phyloP scores from a whole-genome alignment of 140 eudicot species.

The Erigeron philadelphicus region DNA sequence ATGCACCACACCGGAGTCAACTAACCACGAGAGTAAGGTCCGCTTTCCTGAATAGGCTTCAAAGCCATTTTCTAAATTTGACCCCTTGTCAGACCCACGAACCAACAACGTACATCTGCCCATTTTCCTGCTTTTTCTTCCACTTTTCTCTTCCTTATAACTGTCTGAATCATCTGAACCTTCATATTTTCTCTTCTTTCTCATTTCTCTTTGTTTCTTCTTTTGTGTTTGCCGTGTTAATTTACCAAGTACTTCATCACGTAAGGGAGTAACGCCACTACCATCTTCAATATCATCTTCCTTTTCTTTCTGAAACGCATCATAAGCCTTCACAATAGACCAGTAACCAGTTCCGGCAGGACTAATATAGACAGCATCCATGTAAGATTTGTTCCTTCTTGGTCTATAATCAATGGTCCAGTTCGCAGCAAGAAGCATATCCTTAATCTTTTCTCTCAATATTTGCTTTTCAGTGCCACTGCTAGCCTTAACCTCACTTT shows the following conservation, averaged over 20 bases:
- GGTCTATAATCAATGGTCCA: conserved; percentile 21
- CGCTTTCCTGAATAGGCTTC: conserved; percentile 66
- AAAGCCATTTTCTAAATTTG: conserved; percentile 52
- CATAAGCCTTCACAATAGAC: conserved; percentile 19
- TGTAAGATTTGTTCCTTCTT: conserved; percentile 2
- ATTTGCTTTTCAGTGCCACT: conserved; percentile 5
- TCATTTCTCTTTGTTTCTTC: conserved; percentile 8
- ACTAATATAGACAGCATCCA: conserved; percentile 17
- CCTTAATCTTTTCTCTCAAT: conserved; percentile 10
- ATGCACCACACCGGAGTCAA: conserved; percentile 60
- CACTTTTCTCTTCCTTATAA: conserved; percentile 31
- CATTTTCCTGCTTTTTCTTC: conserved; percentile 47
- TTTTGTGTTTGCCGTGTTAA: conserved; percentile 12
- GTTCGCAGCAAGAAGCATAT: conserved; percentile 13
- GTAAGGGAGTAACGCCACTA: conserved; percentile 9
- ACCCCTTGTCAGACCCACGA: conserved; percentile 56
- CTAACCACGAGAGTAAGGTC: conserved; percentile 65
- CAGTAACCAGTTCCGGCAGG: conserved; percentile 20
- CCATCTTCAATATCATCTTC: not conserved
- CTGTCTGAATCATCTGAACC: conserved; percentile 27
- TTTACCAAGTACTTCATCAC: conserved; percentile 1
- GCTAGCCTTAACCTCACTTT: not conserved
- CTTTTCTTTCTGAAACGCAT: conserved; percentile 8
- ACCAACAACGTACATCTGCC: conserved; percentile 66
- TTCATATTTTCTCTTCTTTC: not conserved